Percentiles rank a stretch among this genome's conserved stretches.
phyloP scores from a whole-genome alignment of 495 filamentous ascomycete genomes.

The Baudoinia panamericana region DNA sequence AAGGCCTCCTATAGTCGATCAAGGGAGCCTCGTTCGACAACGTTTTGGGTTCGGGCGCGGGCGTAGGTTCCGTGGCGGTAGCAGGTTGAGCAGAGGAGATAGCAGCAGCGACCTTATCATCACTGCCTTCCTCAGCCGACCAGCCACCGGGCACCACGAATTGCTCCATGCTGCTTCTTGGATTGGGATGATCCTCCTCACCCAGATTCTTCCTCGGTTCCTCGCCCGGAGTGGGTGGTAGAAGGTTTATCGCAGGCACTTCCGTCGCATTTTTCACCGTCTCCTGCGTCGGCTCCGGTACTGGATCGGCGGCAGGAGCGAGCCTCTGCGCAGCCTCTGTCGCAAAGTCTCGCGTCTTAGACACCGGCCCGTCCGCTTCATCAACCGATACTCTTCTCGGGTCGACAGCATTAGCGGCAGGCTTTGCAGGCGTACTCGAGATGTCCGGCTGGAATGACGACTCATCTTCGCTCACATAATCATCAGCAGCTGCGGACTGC shows the following conservation, averaged over 20 bases:
- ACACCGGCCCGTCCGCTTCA: background rate
- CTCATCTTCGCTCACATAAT: constrained; percentile 22
- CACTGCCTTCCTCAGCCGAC: constrained; percentile 1
- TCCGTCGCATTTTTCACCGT: too few species aligned
- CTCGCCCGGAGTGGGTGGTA: constrained; percentile 18
- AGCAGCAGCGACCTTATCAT: background rate
- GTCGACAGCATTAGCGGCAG: background rate
- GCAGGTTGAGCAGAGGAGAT: background rate
- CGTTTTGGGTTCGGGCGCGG: background rate
- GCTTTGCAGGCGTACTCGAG: background rate
- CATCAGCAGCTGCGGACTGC: constrained; percentile 41
- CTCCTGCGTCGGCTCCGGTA: too few species aligned
- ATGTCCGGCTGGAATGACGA: constrained; percentile 1
- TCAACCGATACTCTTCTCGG: background rate
- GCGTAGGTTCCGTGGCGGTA: background rate
- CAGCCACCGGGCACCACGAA: constrained; percentile 13
- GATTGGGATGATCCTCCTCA: background rate
- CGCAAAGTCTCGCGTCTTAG: constrained; percentile 11
- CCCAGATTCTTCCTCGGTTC: constrained; percentile 8
- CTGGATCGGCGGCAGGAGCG: background rate
- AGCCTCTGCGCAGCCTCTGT: background rate
- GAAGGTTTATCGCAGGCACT: constrained; percentile 16
- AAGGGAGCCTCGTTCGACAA: background rate
- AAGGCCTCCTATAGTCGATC: background rate
- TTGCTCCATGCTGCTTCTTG: background rate